A percentile compares a stretch with the other conserved stretches of the same genome.
Conservation (phyloP, 2,329 filamentous ascomycete species). For the Monosporascus sp. region DNA sequence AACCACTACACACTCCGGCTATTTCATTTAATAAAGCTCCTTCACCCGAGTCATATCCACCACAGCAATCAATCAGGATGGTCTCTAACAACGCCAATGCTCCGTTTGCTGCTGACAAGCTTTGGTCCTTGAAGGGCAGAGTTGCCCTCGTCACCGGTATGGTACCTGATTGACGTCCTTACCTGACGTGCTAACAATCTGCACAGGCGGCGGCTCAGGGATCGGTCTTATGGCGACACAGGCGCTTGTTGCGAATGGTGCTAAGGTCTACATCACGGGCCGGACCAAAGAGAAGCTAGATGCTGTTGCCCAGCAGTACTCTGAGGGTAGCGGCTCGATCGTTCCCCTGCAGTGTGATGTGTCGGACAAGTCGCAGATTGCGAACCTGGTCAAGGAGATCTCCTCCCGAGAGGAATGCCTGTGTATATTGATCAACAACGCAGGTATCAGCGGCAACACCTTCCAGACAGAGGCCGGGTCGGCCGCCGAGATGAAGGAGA, state of each 20-base stretch:
- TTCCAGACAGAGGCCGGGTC: constrained; percentile 50
- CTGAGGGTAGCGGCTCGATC: constrained; percentile 49
- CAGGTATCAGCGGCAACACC: constrained; percentile 53
- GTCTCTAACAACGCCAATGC: constrained; percentile 21
- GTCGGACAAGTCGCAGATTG: constrained; percentile 54
- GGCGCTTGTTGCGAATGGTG: constrained; percentile 60
- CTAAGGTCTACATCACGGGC: constrained; percentile 66
- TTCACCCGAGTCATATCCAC: not conserved
- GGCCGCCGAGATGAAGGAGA: constrained; percentile 45
- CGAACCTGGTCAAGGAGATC: constrained; percentile 52
- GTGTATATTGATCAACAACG: constrained; percentile 64
- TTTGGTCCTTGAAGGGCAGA: constrained; percentile 37
- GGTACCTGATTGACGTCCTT: not conserved
- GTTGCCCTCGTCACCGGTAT: constrained; percentile 41
- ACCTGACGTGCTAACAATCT: not conserved
- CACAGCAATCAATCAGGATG: constrained; percentile 15
- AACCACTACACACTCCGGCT: not conserved
- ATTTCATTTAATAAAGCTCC: not conserved
- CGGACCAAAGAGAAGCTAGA: constrained; percentile 58
- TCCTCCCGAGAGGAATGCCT: constrained; percentile 50
- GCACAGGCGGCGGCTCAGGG: constrained; percentile 49
- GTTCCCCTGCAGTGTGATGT: constrained; percentile 57
- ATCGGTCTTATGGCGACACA: constrained; percentile 66
- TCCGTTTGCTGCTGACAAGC: constrained; percentile 28
- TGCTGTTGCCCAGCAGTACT: constrained; percentile 51